Evolutionary conservation across 2,329 filamentous ascomycete genomes (phyloP).

Genomic region (Coniosporium tulheliwenetii): DNA sequence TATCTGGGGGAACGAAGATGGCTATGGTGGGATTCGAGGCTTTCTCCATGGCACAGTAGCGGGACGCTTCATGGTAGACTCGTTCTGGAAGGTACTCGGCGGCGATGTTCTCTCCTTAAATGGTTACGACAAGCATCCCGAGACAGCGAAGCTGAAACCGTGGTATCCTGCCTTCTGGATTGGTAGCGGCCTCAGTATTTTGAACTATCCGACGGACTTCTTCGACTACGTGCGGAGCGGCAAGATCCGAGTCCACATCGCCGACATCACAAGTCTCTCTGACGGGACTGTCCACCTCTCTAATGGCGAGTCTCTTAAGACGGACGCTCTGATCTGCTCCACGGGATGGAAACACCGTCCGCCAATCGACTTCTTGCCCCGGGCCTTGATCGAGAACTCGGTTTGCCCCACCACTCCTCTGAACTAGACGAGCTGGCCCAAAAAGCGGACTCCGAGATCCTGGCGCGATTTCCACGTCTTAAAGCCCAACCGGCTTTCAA

Average conservation of each 20-base stretch:
- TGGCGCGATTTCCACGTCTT: conserved; percentile 36
- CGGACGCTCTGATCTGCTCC: conserved; percentile 37
- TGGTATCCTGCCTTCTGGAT: conserved; percentile 34
- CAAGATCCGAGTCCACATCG: conserved; percentile 36
- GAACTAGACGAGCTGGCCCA: conserved; percentile 19
- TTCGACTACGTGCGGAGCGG: conserved; percentile 35
- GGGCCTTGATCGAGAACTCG: conserved; percentile 5
- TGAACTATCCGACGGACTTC: conserved; percentile 44
- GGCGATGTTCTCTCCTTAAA: conserved; percentile 36
- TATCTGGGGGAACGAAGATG: conserved; percentile 51
- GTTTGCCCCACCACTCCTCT: conserved; percentile 7
- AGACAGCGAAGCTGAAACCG: conserved; percentile 25
- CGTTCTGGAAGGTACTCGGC: conserved; percentile 41
- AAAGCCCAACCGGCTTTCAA: conserved; percentile 35
- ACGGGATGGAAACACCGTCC: conserved; percentile 42
- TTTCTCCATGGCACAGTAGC: conserved; percentile 43
- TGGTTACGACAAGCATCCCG: conserved; percentile 25
- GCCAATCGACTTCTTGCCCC: conserved; percentile 29
- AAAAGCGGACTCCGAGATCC: conserved; percentile 35
- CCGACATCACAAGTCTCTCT: conserved; percentile 35
- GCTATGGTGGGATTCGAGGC: conserved; percentile 27
- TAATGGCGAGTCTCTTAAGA: conserved; percentile 25
- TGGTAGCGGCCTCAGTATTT: conserved; percentile 40
- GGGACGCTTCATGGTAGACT: conserved; percentile 38
- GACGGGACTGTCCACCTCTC: conserved; percentile 31